Evolutionary conservation across 164 flowering plant species (phyloP).

Genomic region (Sextonia rubra): DNA sequence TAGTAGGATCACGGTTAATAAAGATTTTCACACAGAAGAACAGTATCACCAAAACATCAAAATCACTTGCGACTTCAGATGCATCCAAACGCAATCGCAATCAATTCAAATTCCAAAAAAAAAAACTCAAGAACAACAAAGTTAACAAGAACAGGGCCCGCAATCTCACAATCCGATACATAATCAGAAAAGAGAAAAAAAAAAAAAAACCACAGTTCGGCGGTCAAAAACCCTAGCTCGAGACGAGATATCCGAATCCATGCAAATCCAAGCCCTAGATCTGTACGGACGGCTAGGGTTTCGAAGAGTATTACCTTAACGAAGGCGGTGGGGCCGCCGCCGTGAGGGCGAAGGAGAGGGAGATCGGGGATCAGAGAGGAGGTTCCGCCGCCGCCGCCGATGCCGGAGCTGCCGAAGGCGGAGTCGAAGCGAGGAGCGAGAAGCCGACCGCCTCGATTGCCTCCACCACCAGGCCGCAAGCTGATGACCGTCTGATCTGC

Average conservation of each 20-base stretch:
- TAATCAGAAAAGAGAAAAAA: slow-evolving; percentile 2
- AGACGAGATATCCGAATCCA: neutral
- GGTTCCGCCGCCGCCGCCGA: slow-evolving; percentile 8
- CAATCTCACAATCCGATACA: neutral
- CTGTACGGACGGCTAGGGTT: slow-evolving; percentile 6
- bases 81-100: neutral
- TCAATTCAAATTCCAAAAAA: neutral
- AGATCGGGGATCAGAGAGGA: slow-evolving; percentile 27
- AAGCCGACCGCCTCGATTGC: slow-evolving; percentile 48
- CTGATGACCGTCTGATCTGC: slow-evolving; percentile 88
- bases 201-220: no score
- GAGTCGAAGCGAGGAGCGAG: slow-evolving; percentile 51
- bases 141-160: neutral
- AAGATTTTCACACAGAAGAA: neutral
- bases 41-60: neutral
- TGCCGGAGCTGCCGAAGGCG: slow-evolving; percentile 28
- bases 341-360: slow-evolving; percentile 37
- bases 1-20: neutral
- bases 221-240: neutral
- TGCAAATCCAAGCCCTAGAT: slow-evolving; percentile 29
- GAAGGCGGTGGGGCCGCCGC: slow-evolving; percentile 23
- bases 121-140: neutral
- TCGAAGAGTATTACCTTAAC: slow-evolving; percentile 33
- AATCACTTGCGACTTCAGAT: neutral
- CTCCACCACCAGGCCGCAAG: slow-evolving; percentile 96